These are phyloP conservation scores for Corymbia maculata DNA, from an alignment of 345 rosid genomes.

Conservation along the genomic window DNA sequence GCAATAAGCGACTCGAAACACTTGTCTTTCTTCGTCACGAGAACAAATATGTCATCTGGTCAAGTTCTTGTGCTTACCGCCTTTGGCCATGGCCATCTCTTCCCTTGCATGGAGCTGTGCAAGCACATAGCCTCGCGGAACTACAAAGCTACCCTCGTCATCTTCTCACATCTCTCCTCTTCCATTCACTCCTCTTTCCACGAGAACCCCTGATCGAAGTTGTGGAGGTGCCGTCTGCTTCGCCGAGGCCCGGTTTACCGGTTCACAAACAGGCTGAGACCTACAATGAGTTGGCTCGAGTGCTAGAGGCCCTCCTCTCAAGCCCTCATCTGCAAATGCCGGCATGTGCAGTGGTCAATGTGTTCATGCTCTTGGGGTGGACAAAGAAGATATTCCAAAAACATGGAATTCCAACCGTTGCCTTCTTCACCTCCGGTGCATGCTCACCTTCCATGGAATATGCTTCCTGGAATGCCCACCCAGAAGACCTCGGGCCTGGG, in stretches of 20 bases:
- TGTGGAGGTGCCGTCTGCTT: constrained; percentile 2
- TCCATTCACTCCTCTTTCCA: constrained; percentile 17
- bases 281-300: background rate
- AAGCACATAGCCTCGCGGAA: constrained; percentile 17
- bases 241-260: background rate
- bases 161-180: constrained; percentile 19
- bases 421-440: constrained; percentile 19
- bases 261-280: background rate
- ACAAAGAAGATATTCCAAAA: constrained; percentile 5
- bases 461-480: constrained; percentile 7
- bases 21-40: background rate
- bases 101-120: constrained; percentile 29
- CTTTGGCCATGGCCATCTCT: constrained; percentile 38
- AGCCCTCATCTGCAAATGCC: background rate
- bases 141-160: constrained; percentile 12
- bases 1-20: background rate
- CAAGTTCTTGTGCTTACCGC: constrained; percentile 16
- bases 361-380: constrained; percentile 9
- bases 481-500: background rate
- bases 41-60: background rate
- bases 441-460: constrained; percentile 19
- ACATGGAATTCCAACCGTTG: constrained; percentile 5
- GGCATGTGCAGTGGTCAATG: background rate
- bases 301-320: background rate
- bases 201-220: constrained; percentile 14